Evolutionary conservation across 306 rosid genomes (phyloP).

Genomic region (Dryas alaskensis): DNA sequence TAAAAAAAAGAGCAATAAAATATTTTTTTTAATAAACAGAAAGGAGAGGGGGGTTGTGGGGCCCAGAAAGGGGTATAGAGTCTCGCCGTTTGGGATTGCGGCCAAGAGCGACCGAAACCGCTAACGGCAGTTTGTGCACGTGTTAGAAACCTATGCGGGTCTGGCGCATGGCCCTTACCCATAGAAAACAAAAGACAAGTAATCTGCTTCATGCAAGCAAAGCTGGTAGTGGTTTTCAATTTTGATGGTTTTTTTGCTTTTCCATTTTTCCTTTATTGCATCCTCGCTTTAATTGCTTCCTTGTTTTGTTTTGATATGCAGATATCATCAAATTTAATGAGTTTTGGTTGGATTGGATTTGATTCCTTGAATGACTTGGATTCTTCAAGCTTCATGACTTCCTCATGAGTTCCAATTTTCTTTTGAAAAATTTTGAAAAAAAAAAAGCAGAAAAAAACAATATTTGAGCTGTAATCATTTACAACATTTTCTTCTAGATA

Average conservation of each 20-base stretch:
- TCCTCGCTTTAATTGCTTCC: background rate
- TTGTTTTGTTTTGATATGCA: background rate
- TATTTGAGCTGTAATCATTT: background rate
- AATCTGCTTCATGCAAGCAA: background rate
- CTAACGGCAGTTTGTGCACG: constrained; percentile 40
- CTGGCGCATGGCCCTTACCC: background rate
- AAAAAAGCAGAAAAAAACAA: background rate
- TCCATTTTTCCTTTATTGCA: background rate
- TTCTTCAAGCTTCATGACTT: background rate
- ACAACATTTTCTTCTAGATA: background rate
- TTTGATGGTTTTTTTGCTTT: background rate
- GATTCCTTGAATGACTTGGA: background rate
- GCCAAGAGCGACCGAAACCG: constrained; percentile 30
- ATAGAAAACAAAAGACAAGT: background rate
- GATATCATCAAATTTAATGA: background rate
- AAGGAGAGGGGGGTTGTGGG: constrained; percentile 20
- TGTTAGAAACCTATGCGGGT: constrained; percentile 24
- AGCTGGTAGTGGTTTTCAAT: background rate
- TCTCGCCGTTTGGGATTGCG: constrained; percentile 34
- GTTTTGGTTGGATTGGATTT: background rate
- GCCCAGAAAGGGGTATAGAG: background rate
- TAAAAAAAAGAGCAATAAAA: background rate
- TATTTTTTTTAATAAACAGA: constrained; percentile 17
- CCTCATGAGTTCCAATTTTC: no score
- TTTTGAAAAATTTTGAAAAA: no score